phyloP scores from a whole-genome alignment of 495 filamentous ascomycete genomes.

The Tuber aestivum region DNA sequence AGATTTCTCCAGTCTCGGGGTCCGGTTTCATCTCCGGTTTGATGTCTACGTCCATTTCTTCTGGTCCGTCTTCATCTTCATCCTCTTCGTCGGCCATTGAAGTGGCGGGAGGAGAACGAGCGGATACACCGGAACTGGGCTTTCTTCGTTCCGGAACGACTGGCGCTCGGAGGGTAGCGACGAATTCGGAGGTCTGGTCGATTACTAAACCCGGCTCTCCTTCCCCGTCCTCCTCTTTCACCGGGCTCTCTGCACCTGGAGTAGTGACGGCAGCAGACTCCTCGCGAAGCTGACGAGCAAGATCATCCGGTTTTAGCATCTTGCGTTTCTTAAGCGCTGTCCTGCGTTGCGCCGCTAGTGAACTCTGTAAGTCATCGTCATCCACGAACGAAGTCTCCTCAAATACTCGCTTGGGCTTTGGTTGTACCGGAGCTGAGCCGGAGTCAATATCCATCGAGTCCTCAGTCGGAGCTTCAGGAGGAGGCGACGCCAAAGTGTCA shows the following conservation, averaged over 20 bases:
- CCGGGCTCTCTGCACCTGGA: conserved; percentile 21
- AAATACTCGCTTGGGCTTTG: conserved; percentile 56
- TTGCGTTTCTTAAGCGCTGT: conserved; percentile 86
- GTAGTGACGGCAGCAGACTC: conserved; percentile 55
- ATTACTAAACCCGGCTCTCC: conserved; percentile 74
- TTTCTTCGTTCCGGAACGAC: conserved; percentile 58
- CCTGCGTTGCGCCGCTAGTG: conserved; percentile 70
- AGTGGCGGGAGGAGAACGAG: conserved; percentile 31
- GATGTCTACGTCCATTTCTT: conserved; percentile 56
- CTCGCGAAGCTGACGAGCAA: conserved; percentile 75
- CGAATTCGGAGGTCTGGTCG: conserved; percentile 92
- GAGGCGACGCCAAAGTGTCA: conserved; percentile 52
- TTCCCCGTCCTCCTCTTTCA: conserved; percentile 47
- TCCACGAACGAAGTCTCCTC: conserved; percentile 71
- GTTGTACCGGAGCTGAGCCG: conserved; percentile 43
- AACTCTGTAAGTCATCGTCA: conserved; percentile 86
- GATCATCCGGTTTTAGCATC: conserved; percentile 71
- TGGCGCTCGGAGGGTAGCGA: conserved; percentile 70
- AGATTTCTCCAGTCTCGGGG: conserved; percentile 50
- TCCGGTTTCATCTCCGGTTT: conserved; percentile 48
- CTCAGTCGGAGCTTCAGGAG: conserved; percentile 46
- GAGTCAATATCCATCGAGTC: conserved; percentile 75
- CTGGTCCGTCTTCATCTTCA: conserved; percentile 41
- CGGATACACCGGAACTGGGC: conserved; percentile 42
- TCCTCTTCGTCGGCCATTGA: conserved; percentile 44